Percentiles rank a stretch among this genome's conserved stretches.
These are phyloP conservation scores for Penicillium fuscoglaucum DNA, from an alignment of 2,329 filamentous ascomycete species.

Conservation along the genomic window DNA sequence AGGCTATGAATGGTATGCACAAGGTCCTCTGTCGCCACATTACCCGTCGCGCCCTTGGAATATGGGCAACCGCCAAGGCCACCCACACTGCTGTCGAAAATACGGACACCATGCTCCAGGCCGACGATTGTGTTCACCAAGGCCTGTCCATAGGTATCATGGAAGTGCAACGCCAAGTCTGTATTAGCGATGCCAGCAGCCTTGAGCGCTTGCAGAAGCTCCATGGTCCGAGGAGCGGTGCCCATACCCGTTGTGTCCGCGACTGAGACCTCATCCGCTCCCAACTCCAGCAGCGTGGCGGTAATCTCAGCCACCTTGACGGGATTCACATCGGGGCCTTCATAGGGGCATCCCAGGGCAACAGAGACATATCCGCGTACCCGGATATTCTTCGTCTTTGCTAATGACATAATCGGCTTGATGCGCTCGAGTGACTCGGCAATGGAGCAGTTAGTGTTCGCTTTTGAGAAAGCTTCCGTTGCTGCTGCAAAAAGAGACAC, in stretches of 20 bases:
- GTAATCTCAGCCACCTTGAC: constrained; percentile 63
- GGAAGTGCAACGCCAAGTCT: constrained; percentile 65
- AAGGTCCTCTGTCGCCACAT: constrained; percentile 65
- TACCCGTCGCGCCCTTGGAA: constrained; percentile 65
- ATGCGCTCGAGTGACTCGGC: constrained; percentile 61
- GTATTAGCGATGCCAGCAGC: constrained; percentile 61
- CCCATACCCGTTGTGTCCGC: constrained; percentile 69
- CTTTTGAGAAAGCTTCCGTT: constrained; percentile 64
- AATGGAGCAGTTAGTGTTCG: constrained; percentile 67
- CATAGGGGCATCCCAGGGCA: constrained; percentile 65
- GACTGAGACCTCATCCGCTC: constrained; percentile 64
- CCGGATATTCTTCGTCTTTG: constrained; percentile 56
- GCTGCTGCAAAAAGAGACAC: constrained; percentile 66
- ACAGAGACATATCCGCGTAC: constrained; percentile 67
- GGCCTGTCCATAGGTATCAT: constrained; percentile 67
- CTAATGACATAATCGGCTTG: constrained; percentile 57
- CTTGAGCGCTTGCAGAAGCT: constrained; percentile 58
- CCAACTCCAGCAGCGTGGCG: constrained; percentile 62
- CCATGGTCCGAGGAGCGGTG: constrained; percentile 60
- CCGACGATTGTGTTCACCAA: constrained; percentile 63
- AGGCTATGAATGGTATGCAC: constrained; percentile 62
- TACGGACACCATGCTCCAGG: constrained; percentile 62
- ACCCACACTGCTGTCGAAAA: constrained; percentile 64
- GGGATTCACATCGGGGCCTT: constrained; percentile 62
- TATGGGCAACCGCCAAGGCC: constrained; percentile 66